Conservation (phyloP, 2,329 filamentous ascomycete genomes). For the Pestalotiopsis sp. region DNA sequence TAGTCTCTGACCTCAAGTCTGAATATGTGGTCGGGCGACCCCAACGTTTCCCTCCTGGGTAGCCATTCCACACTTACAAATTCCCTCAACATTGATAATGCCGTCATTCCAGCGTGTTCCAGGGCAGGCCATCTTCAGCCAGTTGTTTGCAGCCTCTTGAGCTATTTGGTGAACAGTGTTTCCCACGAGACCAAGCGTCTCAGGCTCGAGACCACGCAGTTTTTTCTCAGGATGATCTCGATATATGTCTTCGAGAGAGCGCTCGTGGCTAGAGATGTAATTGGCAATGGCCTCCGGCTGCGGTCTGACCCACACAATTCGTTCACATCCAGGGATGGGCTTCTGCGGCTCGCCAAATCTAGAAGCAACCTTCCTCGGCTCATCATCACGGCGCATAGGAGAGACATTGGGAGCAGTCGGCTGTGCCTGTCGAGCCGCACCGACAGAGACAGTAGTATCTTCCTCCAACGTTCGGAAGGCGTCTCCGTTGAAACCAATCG, state of each 20-base stretch:
- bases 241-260: slow-evolving; percentile 21
- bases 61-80: not conserved
- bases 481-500: not conserved
- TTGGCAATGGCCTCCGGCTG: not conserved
- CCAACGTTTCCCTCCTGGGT: not conserved
- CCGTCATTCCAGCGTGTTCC: slow-evolving; percentile 10
- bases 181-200: slow-evolving; percentile 12
- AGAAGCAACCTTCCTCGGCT: not conserved
- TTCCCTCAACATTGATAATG: not conserved
- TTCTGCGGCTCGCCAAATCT: not conserved
- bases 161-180: slow-evolving; percentile 15
- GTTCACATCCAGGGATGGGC: not conserved
- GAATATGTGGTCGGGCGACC: too few relatives aligned
- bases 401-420: not conserved
- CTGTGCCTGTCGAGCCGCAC: not conserved
- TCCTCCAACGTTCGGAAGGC: not conserved
- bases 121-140: slow-evolving; percentile 22
- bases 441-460: not conserved
- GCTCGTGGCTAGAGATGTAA: not conserved
- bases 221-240: slow-evolving; percentile 19
- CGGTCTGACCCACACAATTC: not conserved
- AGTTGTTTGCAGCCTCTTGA: slow-evolving; percentile 18
- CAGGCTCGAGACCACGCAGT: slow-evolving; percentile 15
- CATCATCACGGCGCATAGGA: not conserved
- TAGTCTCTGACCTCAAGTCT: not conserved